phyloP scores from a whole-genome alignment of 73 alveolate species.

The Tetrahymena borealis region DNA sequence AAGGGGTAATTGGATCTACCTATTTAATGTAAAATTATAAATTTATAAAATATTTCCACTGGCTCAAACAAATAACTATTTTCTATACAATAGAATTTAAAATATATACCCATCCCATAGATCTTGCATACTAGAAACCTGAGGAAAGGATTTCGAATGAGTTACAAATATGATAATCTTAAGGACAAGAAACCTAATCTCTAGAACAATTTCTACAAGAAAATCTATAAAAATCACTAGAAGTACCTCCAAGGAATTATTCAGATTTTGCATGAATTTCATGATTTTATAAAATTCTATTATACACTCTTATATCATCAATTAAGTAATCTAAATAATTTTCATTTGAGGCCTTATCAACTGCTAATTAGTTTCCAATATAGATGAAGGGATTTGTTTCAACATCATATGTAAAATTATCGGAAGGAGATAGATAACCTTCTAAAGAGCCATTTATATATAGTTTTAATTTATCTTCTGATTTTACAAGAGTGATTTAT shows the following conservation, averaged over 20 bases:
- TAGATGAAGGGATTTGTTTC: neutral
- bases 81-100: too few species aligned
- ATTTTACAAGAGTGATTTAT: neutral
- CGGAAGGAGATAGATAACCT: neutral
- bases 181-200: neutral
- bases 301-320: neutral
- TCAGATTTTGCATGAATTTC: neutral
- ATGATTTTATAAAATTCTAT: neutral
- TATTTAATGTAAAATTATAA: too few species aligned
- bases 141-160: neutral
- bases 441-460: neutral
- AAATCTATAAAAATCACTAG: neutral
- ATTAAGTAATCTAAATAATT: neutral
- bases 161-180: neutral
- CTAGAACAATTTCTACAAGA: neutral
- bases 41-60: too few species aligned
- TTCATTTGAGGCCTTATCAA: neutral
- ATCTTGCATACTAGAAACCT: neutral
- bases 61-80: too few species aligned
- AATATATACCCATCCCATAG: slow-evolving; percentile 1
- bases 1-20: neutral
- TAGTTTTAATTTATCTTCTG: neutral
- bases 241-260: neutral
- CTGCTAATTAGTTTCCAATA: neutral
- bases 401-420: neutral